phyloP scores from a whole-genome alignment of 2,329 filamentous ascomycete species.

The Fusarium austroafricanum region DNA sequence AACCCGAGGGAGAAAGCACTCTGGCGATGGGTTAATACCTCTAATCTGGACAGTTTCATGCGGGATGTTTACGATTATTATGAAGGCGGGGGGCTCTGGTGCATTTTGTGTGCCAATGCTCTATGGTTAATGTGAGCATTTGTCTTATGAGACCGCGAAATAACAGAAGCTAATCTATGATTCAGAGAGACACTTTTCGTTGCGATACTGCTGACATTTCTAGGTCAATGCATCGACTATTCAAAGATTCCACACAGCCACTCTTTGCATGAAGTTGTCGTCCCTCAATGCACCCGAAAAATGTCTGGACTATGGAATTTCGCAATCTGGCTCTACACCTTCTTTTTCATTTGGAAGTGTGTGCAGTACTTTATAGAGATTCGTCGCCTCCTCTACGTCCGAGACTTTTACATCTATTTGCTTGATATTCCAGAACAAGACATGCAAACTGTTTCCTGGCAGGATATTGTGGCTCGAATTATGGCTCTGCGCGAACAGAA shows the following conservation, averaged over 20 bases:
- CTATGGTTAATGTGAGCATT: slow-evolving; percentile 76
- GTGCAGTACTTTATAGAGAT: slow-evolving; percentile 80
- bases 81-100: slow-evolving; percentile 83
- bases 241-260: slow-evolving; percentile 75
- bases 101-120: slow-evolving; percentile 78
- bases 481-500: slow-evolving; percentile 89
- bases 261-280: slow-evolving; percentile 64
- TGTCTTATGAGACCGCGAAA: background rate
- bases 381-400: slow-evolving; percentile 78
- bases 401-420: slow-evolving; percentile 86
- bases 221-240: slow-evolving; percentile 89
- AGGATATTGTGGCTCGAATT: slow-evolving; percentile 85
- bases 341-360: slow-evolving; percentile 86
- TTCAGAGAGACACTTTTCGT: slow-evolving; percentile 82
- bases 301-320: slow-evolving; percentile 84
- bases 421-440: slow-evolving; percentile 85
- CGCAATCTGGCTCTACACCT: slow-evolving; percentile 83
- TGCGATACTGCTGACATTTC: slow-evolving; percentile 82
- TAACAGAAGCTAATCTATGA: slow-evolving; percentile 14
- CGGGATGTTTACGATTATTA: slow-evolving; percentile 89
- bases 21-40: slow-evolving; percentile 93
- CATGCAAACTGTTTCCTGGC: slow-evolving; percentile 95
- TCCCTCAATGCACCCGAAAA: slow-evolving; percentile 78
- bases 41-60: slow-evolving; percentile 89
- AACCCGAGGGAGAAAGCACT: slow-evolving; percentile 77